Percentiles rank a stretch among this genome's conserved stretches.
phyloP scores from a whole-genome alignment of 2,329 filamentous ascomycete species.

The Ophiostoma tasmaniense region DNA sequence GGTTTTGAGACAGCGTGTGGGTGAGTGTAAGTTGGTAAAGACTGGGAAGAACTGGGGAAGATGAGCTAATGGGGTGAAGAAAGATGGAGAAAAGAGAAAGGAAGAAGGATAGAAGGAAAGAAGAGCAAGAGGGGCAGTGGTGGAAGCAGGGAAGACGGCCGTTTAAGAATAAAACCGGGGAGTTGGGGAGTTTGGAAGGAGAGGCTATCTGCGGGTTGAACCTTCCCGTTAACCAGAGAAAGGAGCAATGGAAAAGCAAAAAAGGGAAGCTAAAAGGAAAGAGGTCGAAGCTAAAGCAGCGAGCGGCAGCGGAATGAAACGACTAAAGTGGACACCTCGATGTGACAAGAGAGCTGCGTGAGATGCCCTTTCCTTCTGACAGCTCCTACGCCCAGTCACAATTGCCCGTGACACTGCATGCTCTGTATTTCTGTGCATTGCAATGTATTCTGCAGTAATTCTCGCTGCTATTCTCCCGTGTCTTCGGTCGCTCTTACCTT shows the following conservation, averaged over 20 bases:
- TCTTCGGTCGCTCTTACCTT: not conserved
- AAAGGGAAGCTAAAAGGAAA: not conserved
- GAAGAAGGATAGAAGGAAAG: not conserved
- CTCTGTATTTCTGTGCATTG: not conserved
- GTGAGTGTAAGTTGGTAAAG: not conserved
- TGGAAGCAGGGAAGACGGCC: not conserved
- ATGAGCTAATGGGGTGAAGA: not conserved
- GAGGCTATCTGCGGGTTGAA: constrained; percentile 6
- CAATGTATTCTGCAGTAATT: not conserved
- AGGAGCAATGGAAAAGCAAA: not conserved
- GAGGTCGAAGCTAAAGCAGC: not conserved
- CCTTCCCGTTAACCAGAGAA: constrained; percentile 8
- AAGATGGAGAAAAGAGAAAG: not conserved
- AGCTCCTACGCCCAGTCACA: not conserved
- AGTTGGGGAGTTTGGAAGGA: not conserved
- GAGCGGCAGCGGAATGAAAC: not conserved
- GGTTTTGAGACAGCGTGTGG: not conserved
- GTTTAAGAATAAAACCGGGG: not conserved
- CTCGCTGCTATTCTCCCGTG: not conserved
- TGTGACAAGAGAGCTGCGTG: not conserved
- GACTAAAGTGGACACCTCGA: not conserved
- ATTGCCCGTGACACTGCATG: not conserved
- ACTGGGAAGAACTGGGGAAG: constrained; percentile 1
- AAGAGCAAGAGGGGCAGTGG: not conserved
- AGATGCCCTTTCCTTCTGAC: not conserved